A percentile compares a stretch with the other conserved stretches of the same genome.
Conservation (phyloP, 2,329 filamentous ascomycete species). For the Cladosporium sp. region DNA sequence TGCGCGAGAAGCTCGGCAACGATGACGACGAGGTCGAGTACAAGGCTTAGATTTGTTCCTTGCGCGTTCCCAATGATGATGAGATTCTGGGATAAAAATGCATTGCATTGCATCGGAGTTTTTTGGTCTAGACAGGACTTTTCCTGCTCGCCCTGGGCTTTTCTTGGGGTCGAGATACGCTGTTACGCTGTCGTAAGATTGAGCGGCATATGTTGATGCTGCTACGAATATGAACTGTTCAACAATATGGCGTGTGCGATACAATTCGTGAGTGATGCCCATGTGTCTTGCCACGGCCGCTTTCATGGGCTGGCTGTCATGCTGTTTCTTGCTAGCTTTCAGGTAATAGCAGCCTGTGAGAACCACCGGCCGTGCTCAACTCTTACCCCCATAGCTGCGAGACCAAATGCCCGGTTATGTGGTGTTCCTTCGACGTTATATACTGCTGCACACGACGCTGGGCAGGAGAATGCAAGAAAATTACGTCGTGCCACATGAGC, state of each 20-base stretch:
- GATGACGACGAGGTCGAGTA: slow-evolving; percentile 16
- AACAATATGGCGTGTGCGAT: not conserved
- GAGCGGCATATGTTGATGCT: not conserved
- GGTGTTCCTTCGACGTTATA: not conserved
- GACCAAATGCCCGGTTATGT: not conserved
- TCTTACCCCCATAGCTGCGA: not conserved
- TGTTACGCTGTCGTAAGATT: slow-evolving; percentile 1
- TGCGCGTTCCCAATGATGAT: not conserved
- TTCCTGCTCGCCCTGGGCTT: not conserved
- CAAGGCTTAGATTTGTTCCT: slow-evolving; percentile 1
- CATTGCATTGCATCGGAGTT: slow-evolving; percentile 4
- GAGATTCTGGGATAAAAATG: not conserved
- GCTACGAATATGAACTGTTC: slow-evolving; percentile 4
- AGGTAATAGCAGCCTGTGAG: not conserved
- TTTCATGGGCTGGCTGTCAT: not conserved
- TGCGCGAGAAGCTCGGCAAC: slow-evolving; percentile 17
- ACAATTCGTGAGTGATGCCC: not conserved
- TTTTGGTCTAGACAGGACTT: not conserved
- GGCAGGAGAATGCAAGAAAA: not conserved
- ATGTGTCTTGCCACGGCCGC: not conserved
- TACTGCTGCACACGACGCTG: not conserved
- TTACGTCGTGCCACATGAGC: not conserved
- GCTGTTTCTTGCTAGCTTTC: not conserved
- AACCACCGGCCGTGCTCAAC: not conserved
- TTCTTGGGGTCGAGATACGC: slow-evolving; percentile 1